Evolutionary conservation across 176 grass and related monocot species (phyloP).

Genomic region (Oryza glumipatula): DNA sequence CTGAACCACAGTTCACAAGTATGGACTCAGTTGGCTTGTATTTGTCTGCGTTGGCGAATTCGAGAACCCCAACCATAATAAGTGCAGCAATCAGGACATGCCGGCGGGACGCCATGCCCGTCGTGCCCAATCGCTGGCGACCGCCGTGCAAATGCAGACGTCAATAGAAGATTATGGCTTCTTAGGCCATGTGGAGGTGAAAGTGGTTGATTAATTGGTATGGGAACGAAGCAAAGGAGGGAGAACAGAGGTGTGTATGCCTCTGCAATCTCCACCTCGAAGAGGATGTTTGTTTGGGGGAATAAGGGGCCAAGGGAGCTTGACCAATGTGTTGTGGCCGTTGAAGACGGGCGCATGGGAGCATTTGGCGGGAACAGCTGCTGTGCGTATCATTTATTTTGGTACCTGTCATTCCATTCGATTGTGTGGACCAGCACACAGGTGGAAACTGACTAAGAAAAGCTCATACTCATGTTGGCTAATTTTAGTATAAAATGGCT

Average conservation of each 20-base stretch:
- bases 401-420: not conserved
- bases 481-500: not conserved
- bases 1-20: constrained; percentile 64
- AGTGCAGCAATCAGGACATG: not conserved
- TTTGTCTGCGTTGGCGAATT: not conserved
- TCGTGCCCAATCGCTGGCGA: not conserved
- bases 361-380: constrained; percentile 39
- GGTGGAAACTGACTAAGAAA: constrained; percentile 19
- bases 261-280: constrained; percentile 56
- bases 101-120: constrained; percentile 8
- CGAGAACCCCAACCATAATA: not conserved
- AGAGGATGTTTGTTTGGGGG: constrained; percentile 31
- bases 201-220: not conserved
- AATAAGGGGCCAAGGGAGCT: constrained; percentile 23
- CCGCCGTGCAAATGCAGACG: not conserved
- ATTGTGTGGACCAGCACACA: constrained; percentile 9
- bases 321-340: constrained; percentile 6
- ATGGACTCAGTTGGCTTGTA: constrained; percentile 62
- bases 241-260: constrained; percentile 50
- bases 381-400: constrained; percentile 6
- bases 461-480: not conserved
- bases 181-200: constrained; percentile 24
- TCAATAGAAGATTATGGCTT: not conserved
- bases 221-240: constrained; percentile 9
- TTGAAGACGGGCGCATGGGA: constrained; percentile 40